Evolutionary conservation across 73 alveolate genomes (phyloP), one percentile per base, ranked within the genome.

Genomic region (Breviolum minutum): DNA sequence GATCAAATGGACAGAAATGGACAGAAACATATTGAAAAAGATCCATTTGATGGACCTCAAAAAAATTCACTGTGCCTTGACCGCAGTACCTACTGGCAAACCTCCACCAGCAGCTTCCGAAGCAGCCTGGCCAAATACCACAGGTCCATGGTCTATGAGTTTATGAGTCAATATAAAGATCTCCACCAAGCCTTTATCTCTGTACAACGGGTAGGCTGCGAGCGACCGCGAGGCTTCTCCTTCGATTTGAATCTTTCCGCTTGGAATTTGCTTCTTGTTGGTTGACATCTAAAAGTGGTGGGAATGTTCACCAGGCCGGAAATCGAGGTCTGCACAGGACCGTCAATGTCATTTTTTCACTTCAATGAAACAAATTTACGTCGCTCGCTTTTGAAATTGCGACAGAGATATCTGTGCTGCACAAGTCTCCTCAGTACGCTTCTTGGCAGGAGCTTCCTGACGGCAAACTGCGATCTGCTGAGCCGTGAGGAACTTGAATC

Each of bases 171-270:
- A 17, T 11, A 66, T 13, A 66, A 17, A 13, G 24, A 17, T 66
- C 24, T 13, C 74, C 24, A 12, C 17, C 89, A 77, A 10, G 62
- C 94, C 94, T 85, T 85, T 16, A 62, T 19, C 94, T 85, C 94
- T 10, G 94, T 85, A 14, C 94, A 63, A 27, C 94, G 94, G 77
- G 24, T 81, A 11, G 94, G 94, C 79, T 85, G 94, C 26, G 94
- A 85, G 63, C 94, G 94, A 77, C 94, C 94, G 5, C 94, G 76
- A 60, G 94, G 62, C 79, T 85, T 85, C 79, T 85, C 94, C 94
- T 62, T 13, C 29, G n/a, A 6, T 5, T 29, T 13, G 63, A 8
- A 62, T n/a, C n/a, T n/a, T n/a, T n/a, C n/a, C n/a, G n/a, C n/a
- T n/a, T n/a, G n/a, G n/a, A n/a, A n/a, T n/a, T n/a, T n/a, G n/a